Percentiles rank a stretch among this genome's conserved stretches.
Evolutionary conservation across 148 eudicot species (phyloP).

Genomic region (Chenopodium album): DNA sequence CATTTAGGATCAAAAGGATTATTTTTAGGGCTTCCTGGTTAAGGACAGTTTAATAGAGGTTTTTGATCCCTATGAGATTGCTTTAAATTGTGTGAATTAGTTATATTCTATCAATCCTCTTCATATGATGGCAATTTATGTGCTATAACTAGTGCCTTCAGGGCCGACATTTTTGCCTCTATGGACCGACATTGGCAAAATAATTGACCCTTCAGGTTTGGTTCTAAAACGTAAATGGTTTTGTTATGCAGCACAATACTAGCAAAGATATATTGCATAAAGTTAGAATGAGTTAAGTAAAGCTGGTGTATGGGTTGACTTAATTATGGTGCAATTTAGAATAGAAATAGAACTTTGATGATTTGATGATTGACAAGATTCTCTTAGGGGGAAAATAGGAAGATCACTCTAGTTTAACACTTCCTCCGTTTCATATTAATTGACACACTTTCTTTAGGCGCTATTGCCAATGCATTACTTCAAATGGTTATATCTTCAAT

Average conservation of each 20-base stretch:
- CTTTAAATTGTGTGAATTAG: not conserved
- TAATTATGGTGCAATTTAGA: not conserved
- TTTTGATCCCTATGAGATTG: not conserved
- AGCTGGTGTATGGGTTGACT: not conserved
- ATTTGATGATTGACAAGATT: not conserved
- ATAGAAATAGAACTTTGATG: not conserved
- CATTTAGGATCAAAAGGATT: too few species aligned
- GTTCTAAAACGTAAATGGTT: not conserved
- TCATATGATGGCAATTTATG: not conserved
- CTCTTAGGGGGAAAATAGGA: not conserved
- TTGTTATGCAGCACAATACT: not conserved
- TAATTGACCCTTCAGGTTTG: not conserved
- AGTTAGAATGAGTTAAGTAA: not conserved
- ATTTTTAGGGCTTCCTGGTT: too few species aligned
- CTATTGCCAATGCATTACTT: too few species aligned
- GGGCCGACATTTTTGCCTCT: not conserved
- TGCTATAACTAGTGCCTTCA: not conserved
- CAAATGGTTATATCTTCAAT: too few species aligned
- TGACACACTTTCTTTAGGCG: too few species aligned
- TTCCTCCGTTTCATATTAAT: not conserved
- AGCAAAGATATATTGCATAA: not conserved
- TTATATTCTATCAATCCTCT: not conserved
- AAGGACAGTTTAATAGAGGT: not conserved
- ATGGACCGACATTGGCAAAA: not conserved
- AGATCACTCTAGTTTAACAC: not conserved